These are phyloP conservation scores for Pleurotus tuber-regium DNA, from an alignment of 768 basidiomycete species.

Conservation along the genomic window DNA sequence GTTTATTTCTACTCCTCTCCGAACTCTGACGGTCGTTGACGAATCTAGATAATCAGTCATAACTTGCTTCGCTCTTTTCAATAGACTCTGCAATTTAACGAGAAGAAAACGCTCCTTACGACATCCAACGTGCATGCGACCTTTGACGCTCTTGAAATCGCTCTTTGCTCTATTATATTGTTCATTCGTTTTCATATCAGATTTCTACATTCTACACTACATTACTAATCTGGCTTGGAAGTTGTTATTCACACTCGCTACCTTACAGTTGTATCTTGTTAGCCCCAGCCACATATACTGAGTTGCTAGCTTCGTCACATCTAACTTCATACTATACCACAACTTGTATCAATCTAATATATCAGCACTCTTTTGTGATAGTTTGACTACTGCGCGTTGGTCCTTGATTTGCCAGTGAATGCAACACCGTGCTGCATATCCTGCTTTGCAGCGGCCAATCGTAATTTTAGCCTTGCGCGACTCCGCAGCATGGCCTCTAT, in stretches of 20 bases:
- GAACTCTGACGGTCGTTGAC: not conserved
- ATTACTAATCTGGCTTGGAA: not conserved
- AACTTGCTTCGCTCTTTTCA: not conserved
- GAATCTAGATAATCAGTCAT: slow-evolving; percentile 3
- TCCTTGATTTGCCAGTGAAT: not conserved
- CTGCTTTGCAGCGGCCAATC: slow-evolving; percentile 44
- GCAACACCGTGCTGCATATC: not conserved
- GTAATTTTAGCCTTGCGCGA: slow-evolving; percentile 45
- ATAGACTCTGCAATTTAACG: slow-evolving; percentile 3
- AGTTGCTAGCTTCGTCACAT: slow-evolving; percentile 2
- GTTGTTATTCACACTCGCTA: not conserved
- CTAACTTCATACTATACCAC: not conserved
- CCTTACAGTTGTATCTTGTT: slow-evolving; percentile 9
- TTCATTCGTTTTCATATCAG: slow-evolving; percentile 2
- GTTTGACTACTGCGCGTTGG: not conserved
- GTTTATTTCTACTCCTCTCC: slow-evolving; percentile 14
- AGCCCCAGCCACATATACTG: slow-evolving; percentile 3
- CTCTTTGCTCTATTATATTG: slow-evolving; percentile 3
- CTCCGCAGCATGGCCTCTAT: slow-evolving; percentile 45
- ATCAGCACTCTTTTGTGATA: not conserved
- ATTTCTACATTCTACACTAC: slow-evolving; percentile 6
- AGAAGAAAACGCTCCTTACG: slow-evolving; percentile 7
- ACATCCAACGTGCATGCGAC: not conserved
- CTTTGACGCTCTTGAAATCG: not conserved
- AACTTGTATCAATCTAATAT: slow-evolving; percentile 5